Evolutionary conservation across 2,329 filamentous ascomycete species (phyloP).

Genomic region (Penicillium freii): DNA sequence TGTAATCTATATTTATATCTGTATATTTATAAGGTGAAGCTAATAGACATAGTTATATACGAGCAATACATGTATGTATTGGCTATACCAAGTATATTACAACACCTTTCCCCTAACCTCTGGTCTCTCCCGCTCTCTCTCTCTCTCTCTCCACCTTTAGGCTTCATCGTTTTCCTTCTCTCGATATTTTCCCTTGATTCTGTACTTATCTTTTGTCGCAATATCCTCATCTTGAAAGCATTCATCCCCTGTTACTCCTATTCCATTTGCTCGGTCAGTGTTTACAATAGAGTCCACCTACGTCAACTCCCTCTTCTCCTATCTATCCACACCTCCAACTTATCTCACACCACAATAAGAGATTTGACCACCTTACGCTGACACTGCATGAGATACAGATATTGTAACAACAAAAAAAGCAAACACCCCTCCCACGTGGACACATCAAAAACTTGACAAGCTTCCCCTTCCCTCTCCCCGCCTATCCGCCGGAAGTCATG

Average conservation of each 20-base stretch:
- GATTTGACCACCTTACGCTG: not conserved
- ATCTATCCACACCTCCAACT: not conserved
- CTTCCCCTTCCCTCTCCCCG: conserved; percentile 4
- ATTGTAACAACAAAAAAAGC: conserved; percentile 2
- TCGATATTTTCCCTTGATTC: not conserved
- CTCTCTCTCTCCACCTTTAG: conserved; percentile 4
- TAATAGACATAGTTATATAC: no score
- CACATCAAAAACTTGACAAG: not conserved
- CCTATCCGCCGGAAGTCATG: conserved; percentile 51
- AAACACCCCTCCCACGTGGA: conserved; percentile 3
- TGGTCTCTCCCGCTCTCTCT: not conserved
- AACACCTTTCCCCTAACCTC: not conserved
- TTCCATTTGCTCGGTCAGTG: not conserved
- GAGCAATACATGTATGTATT: not conserved
- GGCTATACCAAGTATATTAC: not conserved
- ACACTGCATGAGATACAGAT: conserved; percentile 2
- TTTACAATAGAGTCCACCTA: conserved; percentile 5
- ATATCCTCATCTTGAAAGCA: not conserved
- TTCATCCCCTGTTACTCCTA: not conserved
- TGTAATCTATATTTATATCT: no score
- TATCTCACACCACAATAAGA: not conserved
- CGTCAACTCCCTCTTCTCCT: conserved; percentile 8
- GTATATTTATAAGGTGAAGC: no score
- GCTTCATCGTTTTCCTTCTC: not conserved
- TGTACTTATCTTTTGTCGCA: not conserved